Percentiles rank a stretch among this genome's conserved stretches.
Conservation (phyloP, 306 rosid genomes). For the Carpinus viminea region DNA sequence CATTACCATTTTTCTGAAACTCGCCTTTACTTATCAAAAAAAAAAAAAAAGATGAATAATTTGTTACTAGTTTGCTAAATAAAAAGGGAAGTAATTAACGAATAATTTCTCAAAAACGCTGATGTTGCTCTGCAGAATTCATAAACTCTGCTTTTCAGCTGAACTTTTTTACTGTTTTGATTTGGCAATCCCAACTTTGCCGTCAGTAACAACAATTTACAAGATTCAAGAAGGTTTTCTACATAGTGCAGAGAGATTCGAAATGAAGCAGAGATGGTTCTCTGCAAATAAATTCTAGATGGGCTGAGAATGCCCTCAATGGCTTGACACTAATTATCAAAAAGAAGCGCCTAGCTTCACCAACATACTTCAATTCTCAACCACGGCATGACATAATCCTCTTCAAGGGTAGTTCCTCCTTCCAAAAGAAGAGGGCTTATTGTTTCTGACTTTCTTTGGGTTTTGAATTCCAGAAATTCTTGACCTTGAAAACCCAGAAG, state of each 20-base stretch:
- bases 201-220: not conserved
- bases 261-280: not conserved
- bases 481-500: slow-evolving; percentile 35
- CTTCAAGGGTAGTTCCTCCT: slow-evolving; percentile 21
- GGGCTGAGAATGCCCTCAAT: not conserved
- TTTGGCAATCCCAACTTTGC: not conserved
- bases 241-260: not conserved
- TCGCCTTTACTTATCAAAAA: too few relatives aligned
- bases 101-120: too few relatives aligned
- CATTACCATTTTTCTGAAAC: too few relatives aligned
- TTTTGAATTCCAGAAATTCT: slow-evolving; percentile 23
- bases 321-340: not conserved
- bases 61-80: not conserved
- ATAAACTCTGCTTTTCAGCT: too few relatives aligned
- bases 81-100: not conserved
- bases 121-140: too few relatives aligned
- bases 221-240: not conserved
- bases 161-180: not conserved
- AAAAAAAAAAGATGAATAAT: not conserved
- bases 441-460: slow-evolving; percentile 25
- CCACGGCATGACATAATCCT: not conserved
- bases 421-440: slow-evolving; percentile 25
- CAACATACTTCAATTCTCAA: not conserved
- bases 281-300: not conserved
- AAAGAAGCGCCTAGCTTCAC: not conserved